Conservation (phyloP, 2,329 filamentous ascomycete genomes). For the Colletotrichum kahawae region DNA sequence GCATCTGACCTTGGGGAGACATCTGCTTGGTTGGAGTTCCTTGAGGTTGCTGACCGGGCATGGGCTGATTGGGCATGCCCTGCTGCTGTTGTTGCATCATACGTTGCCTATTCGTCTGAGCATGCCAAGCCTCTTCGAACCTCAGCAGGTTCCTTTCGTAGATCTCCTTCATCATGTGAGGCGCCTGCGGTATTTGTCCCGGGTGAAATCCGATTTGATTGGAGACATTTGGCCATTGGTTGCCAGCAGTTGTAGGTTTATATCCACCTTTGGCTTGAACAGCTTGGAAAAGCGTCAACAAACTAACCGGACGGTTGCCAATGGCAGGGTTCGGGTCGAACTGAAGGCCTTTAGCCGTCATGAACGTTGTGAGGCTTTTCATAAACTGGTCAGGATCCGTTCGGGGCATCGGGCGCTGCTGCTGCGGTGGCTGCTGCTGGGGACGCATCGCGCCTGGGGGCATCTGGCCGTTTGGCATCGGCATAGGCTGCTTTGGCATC, state of each 20-base stretch:
- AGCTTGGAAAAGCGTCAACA: slow-evolving; percentile 78
- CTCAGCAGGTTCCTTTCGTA: slow-evolving; percentile 78
- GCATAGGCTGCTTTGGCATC: slow-evolving; percentile 58
- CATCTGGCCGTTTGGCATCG: slow-evolving; percentile 62
- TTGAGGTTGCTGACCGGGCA: slow-evolving; percentile 34
- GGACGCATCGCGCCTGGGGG: slow-evolving; percentile 54
- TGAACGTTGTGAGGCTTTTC: slow-evolving; percentile 78
- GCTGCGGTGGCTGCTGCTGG: slow-evolving; percentile 44
- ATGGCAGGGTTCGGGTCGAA: slow-evolving; percentile 78
- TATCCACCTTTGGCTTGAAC: slow-evolving; percentile 80
- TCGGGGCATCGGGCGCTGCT: slow-evolving; percentile 40
- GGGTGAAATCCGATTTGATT: slow-evolving; percentile 66
- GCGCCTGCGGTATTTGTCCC: slow-evolving; percentile 68
- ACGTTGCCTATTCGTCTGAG: slow-evolving; percentile 59
- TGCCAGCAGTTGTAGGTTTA: slow-evolving; percentile 70
- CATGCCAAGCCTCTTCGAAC: slow-evolving; percentile 75
- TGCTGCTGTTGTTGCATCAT: slow-evolving; percentile 51
- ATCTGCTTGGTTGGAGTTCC: slow-evolving; percentile 51
- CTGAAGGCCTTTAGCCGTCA: slow-evolving; percentile 73
- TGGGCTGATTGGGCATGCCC: slow-evolving; percentile 30
- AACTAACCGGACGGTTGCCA: slow-evolving; percentile 73
- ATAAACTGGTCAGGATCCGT: slow-evolving; percentile 72
- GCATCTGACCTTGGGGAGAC: slow-evolving; percentile 30
- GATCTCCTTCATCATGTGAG: slow-evolving; percentile 71
- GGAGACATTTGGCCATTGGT: slow-evolving; percentile 77